Conservation (phyloP, 140 eudicot genomes). For the Senecio squalidus region DNA sequence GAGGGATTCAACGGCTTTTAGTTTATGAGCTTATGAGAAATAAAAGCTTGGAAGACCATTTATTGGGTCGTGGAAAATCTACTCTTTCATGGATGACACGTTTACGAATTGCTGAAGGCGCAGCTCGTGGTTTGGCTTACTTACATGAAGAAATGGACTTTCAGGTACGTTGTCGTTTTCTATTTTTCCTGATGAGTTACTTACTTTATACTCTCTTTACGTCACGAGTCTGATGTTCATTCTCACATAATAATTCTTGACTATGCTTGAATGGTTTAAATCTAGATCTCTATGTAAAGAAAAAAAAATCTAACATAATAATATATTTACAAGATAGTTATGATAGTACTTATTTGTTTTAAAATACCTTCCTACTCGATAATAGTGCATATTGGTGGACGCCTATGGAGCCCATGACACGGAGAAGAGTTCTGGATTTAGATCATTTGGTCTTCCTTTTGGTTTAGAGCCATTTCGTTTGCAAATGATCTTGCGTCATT, state of each 20-base stretch:
- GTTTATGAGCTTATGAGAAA: conserved; percentile 81
- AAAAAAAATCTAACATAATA: too few relatives aligned
- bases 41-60: conserved; percentile 82
- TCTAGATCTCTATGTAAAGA: too few relatives aligned
- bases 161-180: conserved; percentile 49
- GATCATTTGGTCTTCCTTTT: too few relatives aligned
- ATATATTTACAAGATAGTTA: too few relatives aligned
- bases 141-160: conserved; percentile 96
- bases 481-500: too few relatives aligned
- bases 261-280: not conserved
- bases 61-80: conserved; percentile 50
- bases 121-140: conserved; percentile 94
- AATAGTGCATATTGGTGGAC: too few relatives aligned
- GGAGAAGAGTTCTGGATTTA: too few relatives aligned
- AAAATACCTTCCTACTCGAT: too few relatives aligned
- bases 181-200: not conserved
- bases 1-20: conserved; percentile 89
- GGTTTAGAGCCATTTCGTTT: too few relatives aligned
- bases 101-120: conserved; percentile 81
- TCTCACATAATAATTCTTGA: not conserved
- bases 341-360: too few relatives aligned
- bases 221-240: not conserved
- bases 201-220: not conserved
- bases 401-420: too few relatives aligned
- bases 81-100: conserved; percentile 77